These are phyloP conservation scores for Vaucheria bursata DNA, from an alignment of 352 stramenopile genomes.

Conservation along the genomic window DNA sequence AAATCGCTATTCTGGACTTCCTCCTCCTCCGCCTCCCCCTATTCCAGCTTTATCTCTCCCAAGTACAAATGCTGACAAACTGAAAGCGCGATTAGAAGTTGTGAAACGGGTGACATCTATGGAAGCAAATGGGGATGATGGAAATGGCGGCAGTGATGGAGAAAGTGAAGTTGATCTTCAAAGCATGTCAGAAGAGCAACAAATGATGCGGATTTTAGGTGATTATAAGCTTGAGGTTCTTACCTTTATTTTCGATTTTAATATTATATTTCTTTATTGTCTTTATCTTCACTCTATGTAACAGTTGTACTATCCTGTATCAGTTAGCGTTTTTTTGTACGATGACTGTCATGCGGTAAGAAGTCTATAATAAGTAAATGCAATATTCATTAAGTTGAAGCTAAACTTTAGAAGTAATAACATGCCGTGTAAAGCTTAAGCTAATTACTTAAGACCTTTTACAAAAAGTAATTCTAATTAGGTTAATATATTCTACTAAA, in stretches of 20 bases:
- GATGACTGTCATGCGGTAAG: background rate
- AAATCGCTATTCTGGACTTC: background rate
- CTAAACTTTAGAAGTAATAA: too few relatives aligned
- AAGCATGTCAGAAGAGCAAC: constrained; percentile 30
- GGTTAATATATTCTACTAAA: too few relatives aligned
- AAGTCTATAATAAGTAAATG: too few relatives aligned
- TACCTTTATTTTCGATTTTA: background rate
- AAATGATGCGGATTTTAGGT: constrained; percentile 45
- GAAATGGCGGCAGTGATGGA: background rate
- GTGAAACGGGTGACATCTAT: background rate
- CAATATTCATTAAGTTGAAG: too few relatives aligned
- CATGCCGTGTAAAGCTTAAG: too few relatives aligned
- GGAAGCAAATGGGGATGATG: background rate
- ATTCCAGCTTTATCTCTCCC: background rate
- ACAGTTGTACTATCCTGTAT: background rate
- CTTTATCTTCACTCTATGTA: background rate
- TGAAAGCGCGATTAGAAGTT: background rate
- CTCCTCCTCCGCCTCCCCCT: background rate
- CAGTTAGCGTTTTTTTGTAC: background rate
- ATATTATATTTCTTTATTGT: too few relatives aligned
- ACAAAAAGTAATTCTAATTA: too few relatives aligned
- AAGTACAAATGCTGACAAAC: background rate
- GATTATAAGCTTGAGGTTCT: background rate
- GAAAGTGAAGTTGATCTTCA: constrained; percentile 9
- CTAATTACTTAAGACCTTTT: too few relatives aligned